These are phyloP conservation scores for Fusarium sp. DNA, from an alignment of 2,329 filamentous ascomycete species.

Conservation along the genomic window DNA sequence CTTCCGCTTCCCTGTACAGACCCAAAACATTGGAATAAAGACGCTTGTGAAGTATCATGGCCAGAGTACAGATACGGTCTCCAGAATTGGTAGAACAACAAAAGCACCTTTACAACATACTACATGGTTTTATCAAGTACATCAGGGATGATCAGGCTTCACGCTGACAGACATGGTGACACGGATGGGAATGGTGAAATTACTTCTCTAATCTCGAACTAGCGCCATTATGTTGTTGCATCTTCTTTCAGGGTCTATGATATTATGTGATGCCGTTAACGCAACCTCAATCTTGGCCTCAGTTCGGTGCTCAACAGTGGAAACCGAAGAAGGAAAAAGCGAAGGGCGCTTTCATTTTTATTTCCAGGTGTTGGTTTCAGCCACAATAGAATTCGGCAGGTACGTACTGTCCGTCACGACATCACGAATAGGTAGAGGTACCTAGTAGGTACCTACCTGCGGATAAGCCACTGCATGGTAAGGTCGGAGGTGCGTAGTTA, in stretches of 20 bases:
- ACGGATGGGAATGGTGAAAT: background rate
- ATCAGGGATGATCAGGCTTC: background rate
- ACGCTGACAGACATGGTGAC: background rate
- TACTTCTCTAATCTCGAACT: conserved; percentile 17
- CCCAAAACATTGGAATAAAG: background rate
- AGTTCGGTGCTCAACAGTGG: background rate
- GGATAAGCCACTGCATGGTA: background rate
- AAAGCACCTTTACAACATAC: background rate
- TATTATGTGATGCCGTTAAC: background rate
- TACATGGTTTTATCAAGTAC: too few species aligned
- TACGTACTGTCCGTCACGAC: background rate
- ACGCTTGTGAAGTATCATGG: background rate
- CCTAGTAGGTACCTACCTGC: too few species aligned
- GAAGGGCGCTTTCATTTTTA: background rate
- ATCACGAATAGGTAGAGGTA: background rate
- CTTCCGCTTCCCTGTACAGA: background rate
- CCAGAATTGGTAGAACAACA: background rate
- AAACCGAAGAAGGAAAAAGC: background rate
- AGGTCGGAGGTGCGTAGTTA: background rate
- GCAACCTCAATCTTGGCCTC: conserved; percentile 4
- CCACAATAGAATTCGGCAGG: background rate
- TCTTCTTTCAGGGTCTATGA: background rate
- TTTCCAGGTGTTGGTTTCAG: conserved; percentile 7
- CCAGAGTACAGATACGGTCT: background rate
- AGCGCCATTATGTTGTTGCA: conserved; percentile 5